Conservation (phyloP, 768 basidiomycete species). For the Panellus pusillus region DNA sequence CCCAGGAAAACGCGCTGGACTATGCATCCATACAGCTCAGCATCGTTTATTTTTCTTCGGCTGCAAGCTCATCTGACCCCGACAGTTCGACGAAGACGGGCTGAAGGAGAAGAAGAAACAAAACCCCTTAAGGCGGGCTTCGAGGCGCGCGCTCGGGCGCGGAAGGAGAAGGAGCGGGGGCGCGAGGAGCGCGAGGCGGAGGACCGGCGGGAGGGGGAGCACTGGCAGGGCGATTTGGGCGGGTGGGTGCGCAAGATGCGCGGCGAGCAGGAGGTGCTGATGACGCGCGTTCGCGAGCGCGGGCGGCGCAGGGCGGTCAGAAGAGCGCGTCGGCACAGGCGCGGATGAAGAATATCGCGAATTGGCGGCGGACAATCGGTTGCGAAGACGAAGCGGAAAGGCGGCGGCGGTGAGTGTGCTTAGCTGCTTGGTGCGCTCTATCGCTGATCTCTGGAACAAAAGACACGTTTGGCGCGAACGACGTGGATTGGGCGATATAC, state of each 20-base stretch:
- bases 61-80: neutral
- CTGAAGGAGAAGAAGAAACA: conserved; percentile 95
- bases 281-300: conserved; percentile 84
- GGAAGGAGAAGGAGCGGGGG: conserved; percentile 87
- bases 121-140: conserved; percentile 88
- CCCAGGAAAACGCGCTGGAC: conserved; percentile 92
- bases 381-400: conserved; percentile 86
- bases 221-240: conserved; percentile 59
- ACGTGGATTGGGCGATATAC: conserved; percentile 97
- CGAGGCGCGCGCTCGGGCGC: conserved; percentile 82
- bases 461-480: conserved; percentile 91
- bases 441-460: conserved; percentile 44
- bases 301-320: conserved; percentile 73
- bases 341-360: conserved; percentile 94
- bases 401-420: conserved; percentile 68
- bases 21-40: conserved; percentile 87
- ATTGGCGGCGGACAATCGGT: conserved; percentile 84
- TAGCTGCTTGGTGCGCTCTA: neutral
- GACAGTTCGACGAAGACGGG: conserved; percentile 82
- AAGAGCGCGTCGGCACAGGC: conserved; percentile 95
- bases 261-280: conserved; percentile 84
- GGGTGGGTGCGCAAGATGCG: conserved; percentile 77
- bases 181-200: conserved; percentile 67
- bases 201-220: conserved; percentile 73
- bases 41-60: conserved; percentile 39